A percentile compares a stretch with the other conserved stretches of the same genome.
These are phyloP conservation scores for Dimocarpus longan DNA, from an alignment of 345 rosid genomes.

Conservation along the genomic window DNA sequence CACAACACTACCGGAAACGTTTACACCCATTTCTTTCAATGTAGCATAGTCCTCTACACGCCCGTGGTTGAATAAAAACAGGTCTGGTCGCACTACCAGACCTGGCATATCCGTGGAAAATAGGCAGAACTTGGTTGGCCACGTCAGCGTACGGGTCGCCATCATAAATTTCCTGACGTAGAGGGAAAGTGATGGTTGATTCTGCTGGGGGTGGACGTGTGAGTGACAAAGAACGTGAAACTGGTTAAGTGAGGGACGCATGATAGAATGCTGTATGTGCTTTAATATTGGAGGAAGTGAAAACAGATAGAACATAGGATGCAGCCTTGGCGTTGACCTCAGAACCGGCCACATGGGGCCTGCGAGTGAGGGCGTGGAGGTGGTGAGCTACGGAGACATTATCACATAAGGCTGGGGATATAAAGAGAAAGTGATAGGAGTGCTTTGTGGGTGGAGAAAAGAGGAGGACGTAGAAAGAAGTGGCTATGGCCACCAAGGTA, in stretches of 20 bases:
- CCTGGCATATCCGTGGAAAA: constrained; percentile 82
- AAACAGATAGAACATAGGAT: constrained; percentile 48
- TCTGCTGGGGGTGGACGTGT: constrained; percentile 30
- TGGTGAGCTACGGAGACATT: constrained; percentile 62
- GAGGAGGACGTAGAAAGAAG: constrained; percentile 42
- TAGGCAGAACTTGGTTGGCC: constrained; percentile 64
- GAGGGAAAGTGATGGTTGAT: constrained; percentile 41
- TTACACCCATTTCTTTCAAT: constrained; percentile 49
- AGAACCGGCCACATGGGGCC: constrained; percentile 81
- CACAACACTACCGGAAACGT: constrained; percentile 50
- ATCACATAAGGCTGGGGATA: constrained; percentile 57
- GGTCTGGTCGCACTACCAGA: constrained; percentile 64
- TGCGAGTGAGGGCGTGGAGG: constrained; percentile 73
- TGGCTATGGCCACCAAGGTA: constrained; percentile 39
- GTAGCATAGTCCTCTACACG: constrained; percentile 59
- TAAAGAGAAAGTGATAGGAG: constrained; percentile 53
- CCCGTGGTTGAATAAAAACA: constrained; percentile 68
- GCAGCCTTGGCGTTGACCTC: constrained; percentile 79
- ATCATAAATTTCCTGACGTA: constrained; percentile 54
- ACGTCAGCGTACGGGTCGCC: constrained; percentile 68
- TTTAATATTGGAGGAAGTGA: constrained; percentile 44
- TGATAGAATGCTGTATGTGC: constrained; percentile 53
- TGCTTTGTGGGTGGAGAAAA: constrained; percentile 48
- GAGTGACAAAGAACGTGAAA: constrained; percentile 57
- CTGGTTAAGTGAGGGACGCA: constrained; percentile 69